Evolutionary conservation across 192 early-diverging fungal species (phyloP).

Genomic region (Neocallimastix lanati): DNA sequence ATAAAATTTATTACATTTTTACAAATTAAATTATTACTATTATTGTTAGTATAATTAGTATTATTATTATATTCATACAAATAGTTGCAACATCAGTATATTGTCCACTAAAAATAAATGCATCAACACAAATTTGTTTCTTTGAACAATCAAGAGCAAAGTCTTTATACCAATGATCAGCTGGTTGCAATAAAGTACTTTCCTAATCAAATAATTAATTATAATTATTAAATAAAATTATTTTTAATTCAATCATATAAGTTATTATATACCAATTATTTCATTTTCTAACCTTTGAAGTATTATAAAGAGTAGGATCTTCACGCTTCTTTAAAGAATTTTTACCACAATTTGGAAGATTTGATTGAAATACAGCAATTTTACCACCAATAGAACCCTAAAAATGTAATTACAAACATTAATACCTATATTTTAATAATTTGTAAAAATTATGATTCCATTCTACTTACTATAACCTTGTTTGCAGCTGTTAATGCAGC

Average conservation of each 20-base stretch:
- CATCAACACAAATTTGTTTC: constrained; percentile 72
- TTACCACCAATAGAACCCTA: constrained; percentile 72
- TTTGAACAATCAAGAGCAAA: constrained; percentile 83
- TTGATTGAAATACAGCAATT: constrained; percentile 62
- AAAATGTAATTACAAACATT: no score
- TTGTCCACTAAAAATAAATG: constrained; percentile 66
- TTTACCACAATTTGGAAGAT: constrained; percentile 61
- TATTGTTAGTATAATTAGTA: no score
- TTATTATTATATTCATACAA: no score
- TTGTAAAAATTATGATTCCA: no score
- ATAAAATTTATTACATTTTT: no score
- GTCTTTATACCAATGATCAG: constrained; percentile 75
- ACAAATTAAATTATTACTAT: no score
- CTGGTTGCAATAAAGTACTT: constrained; percentile 57
- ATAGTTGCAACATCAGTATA: constrained; percentile 80
- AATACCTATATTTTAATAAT: no score
- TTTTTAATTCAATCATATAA: no score
- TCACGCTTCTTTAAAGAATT: constrained; percentile 67
- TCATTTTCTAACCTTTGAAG: constrained; percentile 70
- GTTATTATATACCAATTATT: no score
- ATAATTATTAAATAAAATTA: no score
- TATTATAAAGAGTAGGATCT: constrained; percentile 72
- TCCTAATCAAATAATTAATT: constrained; percentile 27
- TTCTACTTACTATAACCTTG: constrained; percentile 68
- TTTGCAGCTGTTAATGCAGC: constrained; percentile 64